phyloP scores from a whole-genome alignment of 345 rosid genomes.

The Combretum micranthum region DNA sequence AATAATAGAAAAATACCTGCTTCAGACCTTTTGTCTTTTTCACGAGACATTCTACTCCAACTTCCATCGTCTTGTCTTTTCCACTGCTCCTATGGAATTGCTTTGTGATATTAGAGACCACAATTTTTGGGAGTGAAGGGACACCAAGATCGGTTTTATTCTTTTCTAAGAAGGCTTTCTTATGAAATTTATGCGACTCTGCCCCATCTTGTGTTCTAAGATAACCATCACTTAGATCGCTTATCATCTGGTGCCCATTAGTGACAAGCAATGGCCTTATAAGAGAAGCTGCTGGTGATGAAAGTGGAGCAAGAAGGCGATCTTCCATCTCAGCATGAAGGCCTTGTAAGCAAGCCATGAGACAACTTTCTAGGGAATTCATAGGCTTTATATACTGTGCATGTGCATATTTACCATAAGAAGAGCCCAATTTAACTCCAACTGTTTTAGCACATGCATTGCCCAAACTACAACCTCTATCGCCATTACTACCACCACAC shows the following conservation, averaged over 20 bases:
- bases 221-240: conserved; percentile 27
- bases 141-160: conserved; percentile 24
- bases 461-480: conserved; percentile 2
- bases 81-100: conserved; percentile 32
- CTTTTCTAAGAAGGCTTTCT: conserved; percentile 15
- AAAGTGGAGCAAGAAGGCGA: conserved; percentile 29
- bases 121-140: conserved; percentile 43
- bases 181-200: conserved; percentile 16
- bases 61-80: conserved; percentile 25
- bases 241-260: conserved; percentile 44
- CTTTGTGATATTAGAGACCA: conserved; percentile 20
- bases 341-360: conserved; percentile 55
- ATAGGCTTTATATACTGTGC: conserved; percentile 34
- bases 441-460: conserved; percentile 4
- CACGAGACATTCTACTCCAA: conserved; percentile 20
- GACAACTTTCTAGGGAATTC: conserved; percentile 52
- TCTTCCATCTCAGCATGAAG: conserved; percentile 42
- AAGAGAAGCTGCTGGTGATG: conserved; percentile 32
- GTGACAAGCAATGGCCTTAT: conserved; percentile 54
- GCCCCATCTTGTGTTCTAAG: background rate
- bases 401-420: conserved; percentile 18
- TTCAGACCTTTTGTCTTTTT: conserved; percentile 14
- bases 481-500: conserved; percentile 2
- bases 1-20: conserved; percentile 24
- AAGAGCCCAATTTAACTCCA: conserved; percentile 18